These are phyloP conservation scores for Fusarium sp. DNA, from an alignment of 2,329 filamentous ascomycete genomes.

Conservation along the genomic window DNA sequence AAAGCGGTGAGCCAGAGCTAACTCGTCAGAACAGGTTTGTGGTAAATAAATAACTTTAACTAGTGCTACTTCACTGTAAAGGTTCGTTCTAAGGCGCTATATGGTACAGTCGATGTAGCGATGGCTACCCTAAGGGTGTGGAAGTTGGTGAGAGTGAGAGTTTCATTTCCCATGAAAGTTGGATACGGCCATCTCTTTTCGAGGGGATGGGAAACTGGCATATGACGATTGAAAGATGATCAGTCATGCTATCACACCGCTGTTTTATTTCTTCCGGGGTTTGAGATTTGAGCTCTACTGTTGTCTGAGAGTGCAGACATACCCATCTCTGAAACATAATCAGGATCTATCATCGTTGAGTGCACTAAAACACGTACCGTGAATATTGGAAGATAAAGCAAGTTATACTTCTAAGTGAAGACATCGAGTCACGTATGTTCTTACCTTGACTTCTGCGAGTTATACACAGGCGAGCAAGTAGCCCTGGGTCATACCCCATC, in stretches of 20 bases:
- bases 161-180: not conserved
- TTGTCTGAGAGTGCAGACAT: not conserved
- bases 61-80: too few species aligned
- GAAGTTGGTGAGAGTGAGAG: not conserved
- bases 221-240: not conserved
- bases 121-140: too few species aligned
- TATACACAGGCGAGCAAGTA: too few species aligned
- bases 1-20: conserved; percentile 28
- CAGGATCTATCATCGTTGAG: not conserved
- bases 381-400: too few species aligned
- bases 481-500: too few species aligned
- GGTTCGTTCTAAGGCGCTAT: too few species aligned
- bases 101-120: too few species aligned
- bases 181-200: not conserved
- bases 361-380: too few species aligned
- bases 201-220: not conserved
- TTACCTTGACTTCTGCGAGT: too few species aligned
- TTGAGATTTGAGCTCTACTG: not conserved
- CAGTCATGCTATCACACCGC: conserved; percentile 9
- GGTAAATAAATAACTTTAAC: not conserved
- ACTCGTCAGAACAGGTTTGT: not conserved
- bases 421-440: too few species aligned
- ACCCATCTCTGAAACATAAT: not conserved
- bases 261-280: not conserved
- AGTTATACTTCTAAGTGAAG: too few species aligned